These are phyloP conservation scores for Herpotrichia juniperi DNA, from an alignment of 2,329 filamentous ascomycete genomes.

Conservation along the genomic window DNA sequence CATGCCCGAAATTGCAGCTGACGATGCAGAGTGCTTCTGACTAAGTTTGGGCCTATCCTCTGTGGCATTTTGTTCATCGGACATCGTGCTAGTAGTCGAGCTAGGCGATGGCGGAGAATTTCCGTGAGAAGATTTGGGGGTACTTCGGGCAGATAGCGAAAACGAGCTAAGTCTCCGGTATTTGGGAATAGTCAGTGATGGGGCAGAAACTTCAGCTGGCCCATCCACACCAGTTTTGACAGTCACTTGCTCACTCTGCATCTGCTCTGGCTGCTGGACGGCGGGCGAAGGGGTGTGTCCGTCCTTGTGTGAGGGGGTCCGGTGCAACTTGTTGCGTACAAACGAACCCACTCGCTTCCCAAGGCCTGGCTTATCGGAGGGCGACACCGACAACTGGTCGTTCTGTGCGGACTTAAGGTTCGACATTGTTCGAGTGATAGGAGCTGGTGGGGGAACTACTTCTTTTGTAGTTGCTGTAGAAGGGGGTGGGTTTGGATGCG, in stretches of 20 bases:
- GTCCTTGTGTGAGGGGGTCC: conserved; percentile 26
- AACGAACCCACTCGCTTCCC: conserved; percentile 40
- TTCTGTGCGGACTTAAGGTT: conserved; percentile 9
- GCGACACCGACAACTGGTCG: conserved; percentile 14
- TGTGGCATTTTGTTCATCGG: conserved; percentile 6
- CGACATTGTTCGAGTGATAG: conserved; percentile 11
- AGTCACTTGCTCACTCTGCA: conserved; percentile 22
- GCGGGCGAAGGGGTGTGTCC: conserved; percentile 5
- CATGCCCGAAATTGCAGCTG: conserved; percentile 38
- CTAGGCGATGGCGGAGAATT: conserved; percentile 45
- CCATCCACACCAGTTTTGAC: conserved; percentile 39
- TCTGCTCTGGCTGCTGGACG: neutral
- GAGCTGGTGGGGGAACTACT: conserved; percentile 9
- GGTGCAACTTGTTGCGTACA: conserved; percentile 38
- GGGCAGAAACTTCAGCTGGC: conserved; percentile 27
- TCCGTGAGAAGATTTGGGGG: conserved; percentile 44
- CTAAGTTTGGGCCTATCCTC: conserved; percentile 14
- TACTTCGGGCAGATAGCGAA: conserved; percentile 42
- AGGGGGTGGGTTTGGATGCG: conserved; percentile 3
- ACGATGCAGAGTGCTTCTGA: conserved; percentile 33
- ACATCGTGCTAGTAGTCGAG: conserved; percentile 43
- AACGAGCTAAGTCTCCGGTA: conserved; percentile 42
- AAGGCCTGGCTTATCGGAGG: conserved; percentile 32
- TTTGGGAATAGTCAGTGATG: conserved; percentile 30
- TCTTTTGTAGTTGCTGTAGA: conserved; percentile 9